Evolutionary conservation across 2,329 filamentous ascomycete species (phyloP), one percentile per base, ranked within the genome.

Genomic region (Rhexocercosporidium sp.): DNA sequence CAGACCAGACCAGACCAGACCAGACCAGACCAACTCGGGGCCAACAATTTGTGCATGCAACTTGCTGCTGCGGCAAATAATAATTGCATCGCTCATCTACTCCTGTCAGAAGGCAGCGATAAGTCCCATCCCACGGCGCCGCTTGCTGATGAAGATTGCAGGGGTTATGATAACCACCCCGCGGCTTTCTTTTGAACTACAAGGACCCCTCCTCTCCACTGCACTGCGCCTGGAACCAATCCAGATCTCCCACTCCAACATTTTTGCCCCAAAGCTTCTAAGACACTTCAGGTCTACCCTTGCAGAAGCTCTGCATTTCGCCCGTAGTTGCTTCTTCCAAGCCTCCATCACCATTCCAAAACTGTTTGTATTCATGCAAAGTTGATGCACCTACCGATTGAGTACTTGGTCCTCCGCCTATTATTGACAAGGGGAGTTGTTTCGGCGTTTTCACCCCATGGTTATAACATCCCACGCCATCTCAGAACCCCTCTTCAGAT

Each of bases 101-200:
- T 49, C 44, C 39, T 59, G 47, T 59, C n/a, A 39, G 53, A 62
- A 27, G 25, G 18, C 22, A 62, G 29, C 31, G 39, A 54, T 63
- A 63, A 59, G 47, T 51, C 47, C 34, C 62, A 73, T 69, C 69
- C 69, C 71, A 62, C 63, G 67, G 56, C 60, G 56, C 53, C 49
- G 29, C 53, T 41, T 51, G 34, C 25, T 27, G n/a, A 22, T 53
- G 51, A 31, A 70, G 71, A 71, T 72, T 70, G 67, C 73, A 73
- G 67, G 73, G 72, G 65, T 72, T 49, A 22, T 65, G 73, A 74
- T 75, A 74, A 70, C 56, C 61, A 27, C 64, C 47, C 47, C 60
- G 14, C 62, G 66, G 44, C 63, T 67, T 70, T 53, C 64, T 69
- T 69, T 69, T 71, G 9, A 2, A 37, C 34, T n/a, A n/a, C n/a